Evolutionary conservation across 352 stramenopile genomes (phyloP), one percentile per base, ranked within the genome.

Genomic region (Phytophthora fragariae): DNA sequence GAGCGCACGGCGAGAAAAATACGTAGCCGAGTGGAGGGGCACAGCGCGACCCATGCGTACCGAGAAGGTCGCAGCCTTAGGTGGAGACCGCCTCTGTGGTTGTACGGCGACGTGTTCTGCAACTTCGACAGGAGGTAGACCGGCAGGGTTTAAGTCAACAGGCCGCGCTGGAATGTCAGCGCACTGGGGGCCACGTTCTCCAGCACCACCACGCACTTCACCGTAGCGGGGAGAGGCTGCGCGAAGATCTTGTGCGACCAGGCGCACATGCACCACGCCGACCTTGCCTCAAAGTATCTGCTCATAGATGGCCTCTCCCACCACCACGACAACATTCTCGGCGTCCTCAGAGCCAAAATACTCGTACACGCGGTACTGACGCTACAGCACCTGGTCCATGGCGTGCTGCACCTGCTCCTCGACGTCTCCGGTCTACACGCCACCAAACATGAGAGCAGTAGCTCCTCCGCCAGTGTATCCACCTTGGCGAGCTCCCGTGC

Each of bases 221-320:
- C 73, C 0, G 82, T 84, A 9, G 77, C 44, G 1, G 88, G 89
- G 57, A 96, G 73, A 14, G 85, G 84, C 1, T 70, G 72, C 1
- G 87, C 77, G 62, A 96, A 93, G 21, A 94, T 77, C 60, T 80
- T 72, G 66, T 91, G 79, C 50, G 84, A 92, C 86, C 86, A 93
- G 72, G 27, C 87, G 85, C 33, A 93, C 86, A 53, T 93, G 85
- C n/a, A 95, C 66, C 17, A 96, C 82, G 27, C 86, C 88, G 19
- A 95, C 84, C 70, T 93, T 93, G 47, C 37, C 69, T 24, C 86
- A 85, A 24, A 91, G 75, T 79, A 91, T 91, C 58, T 92, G 87
- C 77, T 92, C 80, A 75, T 93, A 92, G 19, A 77, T 80, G 3
- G 86, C 89, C 33, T 92, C 82, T 44, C 88, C 88, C 14, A 94